Base-by-base conservation (phyloP, 108 stramenopile species). In the Fistulifera pelliculosa region DNA sequence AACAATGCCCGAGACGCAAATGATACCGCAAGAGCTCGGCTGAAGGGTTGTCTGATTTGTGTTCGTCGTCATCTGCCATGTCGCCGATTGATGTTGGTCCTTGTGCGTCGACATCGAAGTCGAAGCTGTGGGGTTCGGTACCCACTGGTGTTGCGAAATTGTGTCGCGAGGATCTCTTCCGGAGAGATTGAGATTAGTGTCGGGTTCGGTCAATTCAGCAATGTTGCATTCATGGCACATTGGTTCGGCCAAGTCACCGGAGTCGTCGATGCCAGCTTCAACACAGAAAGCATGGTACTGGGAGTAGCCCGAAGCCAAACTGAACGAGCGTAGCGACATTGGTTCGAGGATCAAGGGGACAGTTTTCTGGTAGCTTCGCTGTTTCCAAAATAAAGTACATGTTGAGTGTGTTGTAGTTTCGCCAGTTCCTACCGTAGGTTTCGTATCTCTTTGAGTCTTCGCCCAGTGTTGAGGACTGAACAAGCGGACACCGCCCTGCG, bases 401-500 rank as follows among this genome's bases (percentile, higher is more conserved):
- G 23, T 18, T 23, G 38, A 18, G 14, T 25, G 19, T 2, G 11
- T 26, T 5, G 58, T 60, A 17, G n/a, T 19, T 38, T 21, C 18
- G 1, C 31, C 16, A 1, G 47, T 45, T 16, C 58, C 58, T 1
- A 18, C 47, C 1, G 2, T 14, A 2, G 27, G 51, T 4, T 23
- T 55, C 2, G 7, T 18, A 17, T 44, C 23, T 19, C 18, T 42
- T 21, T n/a, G 40, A 7, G 42, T 41, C 39, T 72, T 53, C 2
- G 70, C 66, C 70, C 70, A 77, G 61, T 77, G 68, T 44, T 73
- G 68, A 1, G 65, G 71, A 21, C 58, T 61, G 8, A 77, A 35
- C 19, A 77, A 71, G 28, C 61, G 45, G 7, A 41, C 23, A 3
- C 27, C 39, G 8, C 54, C 12, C 7, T 47, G 26, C 14, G 71